A percentile compares a stretch with the other conserved stretches of the same genome.
Evolutionary conservation across 2,329 filamentous ascomycete species (phyloP).

Genomic region (Immersiporthe knoxdaviesiana): DNA sequence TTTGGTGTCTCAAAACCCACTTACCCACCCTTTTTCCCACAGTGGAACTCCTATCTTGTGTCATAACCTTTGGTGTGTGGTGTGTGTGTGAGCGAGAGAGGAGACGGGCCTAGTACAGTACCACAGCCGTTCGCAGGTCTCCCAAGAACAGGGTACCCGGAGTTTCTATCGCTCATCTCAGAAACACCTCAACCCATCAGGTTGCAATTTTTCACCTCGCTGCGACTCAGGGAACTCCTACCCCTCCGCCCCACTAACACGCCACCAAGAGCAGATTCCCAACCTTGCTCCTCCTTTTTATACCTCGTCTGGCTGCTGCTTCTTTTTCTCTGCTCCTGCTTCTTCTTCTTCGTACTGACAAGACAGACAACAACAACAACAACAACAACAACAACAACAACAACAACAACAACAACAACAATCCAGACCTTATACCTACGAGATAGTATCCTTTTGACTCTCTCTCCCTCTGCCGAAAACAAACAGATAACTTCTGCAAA

Average conservation of each 20-base stretch:
- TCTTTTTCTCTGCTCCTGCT: not conserved
- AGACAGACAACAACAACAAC: not conserved
- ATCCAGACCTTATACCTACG: not conserved
- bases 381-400: conserved; percentile 6
- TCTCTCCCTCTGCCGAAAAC: too few relatives aligned
- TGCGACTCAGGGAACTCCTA: conserved; percentile 20
- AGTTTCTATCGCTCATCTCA: conserved; percentile 30
- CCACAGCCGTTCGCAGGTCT: not conserved
- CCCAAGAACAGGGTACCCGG: conserved; percentile 18
- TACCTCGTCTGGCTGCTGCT: conserved; percentile 18
- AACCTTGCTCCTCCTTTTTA: conserved; percentile 20
- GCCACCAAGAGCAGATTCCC: conserved; percentile 17
- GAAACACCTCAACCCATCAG: conserved; percentile 25
- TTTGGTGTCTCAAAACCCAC: conserved; percentile 9
- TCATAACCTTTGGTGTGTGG: conserved; percentile 16
- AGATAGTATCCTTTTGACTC: not conserved
- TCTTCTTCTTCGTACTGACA: not conserved
- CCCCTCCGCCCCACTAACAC: conserved; percentile 21
- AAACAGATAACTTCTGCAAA: conserved; percentile 6
- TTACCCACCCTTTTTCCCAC: not conserved
- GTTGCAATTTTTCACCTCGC: conserved; percentile 24
- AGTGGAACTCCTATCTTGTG: conserved; percentile 20
- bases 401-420: not conserved
- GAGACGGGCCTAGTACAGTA: not conserved
- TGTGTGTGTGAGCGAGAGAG: not conserved